A percentile compares a stretch with the other conserved stretches of the same genome.
Evolutionary conservation across 192 early-diverging fungal species (phyloP).

Genomic region (Coemansia sp.): DNA sequence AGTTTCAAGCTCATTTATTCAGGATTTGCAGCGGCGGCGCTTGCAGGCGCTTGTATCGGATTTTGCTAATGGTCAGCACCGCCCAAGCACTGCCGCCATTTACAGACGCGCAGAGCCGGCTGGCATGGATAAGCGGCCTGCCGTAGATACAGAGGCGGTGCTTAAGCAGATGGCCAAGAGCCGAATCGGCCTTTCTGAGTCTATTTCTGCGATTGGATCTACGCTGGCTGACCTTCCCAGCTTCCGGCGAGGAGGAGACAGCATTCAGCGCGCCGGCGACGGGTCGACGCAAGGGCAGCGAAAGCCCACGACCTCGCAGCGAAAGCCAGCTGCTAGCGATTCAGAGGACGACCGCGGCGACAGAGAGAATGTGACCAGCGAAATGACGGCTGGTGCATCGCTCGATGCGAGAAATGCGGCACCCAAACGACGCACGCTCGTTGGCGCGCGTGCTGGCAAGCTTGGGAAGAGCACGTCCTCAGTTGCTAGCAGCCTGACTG

Average conservation of each 20-base stretch:
- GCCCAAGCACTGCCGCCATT: not conserved
- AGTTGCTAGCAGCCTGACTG: slow-evolving; percentile 3
- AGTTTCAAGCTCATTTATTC: slow-evolving; percentile 39
- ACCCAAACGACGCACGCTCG: not conserved
- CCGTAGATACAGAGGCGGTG: slow-evolving; percentile 32
- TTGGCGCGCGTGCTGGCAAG: not conserved
- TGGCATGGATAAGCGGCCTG: not conserved
- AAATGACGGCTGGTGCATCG: not conserved
- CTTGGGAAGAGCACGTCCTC: not conserved
- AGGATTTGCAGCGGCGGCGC: slow-evolving; percentile 31
- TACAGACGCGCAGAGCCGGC: not conserved
- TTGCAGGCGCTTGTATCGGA: slow-evolving; percentile 20
- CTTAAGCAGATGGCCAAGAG: slow-evolving; percentile 39
- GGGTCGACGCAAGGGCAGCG: not conserved
- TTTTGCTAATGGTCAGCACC: slow-evolving; percentile 7
- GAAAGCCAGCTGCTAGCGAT: not conserved
- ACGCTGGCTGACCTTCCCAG: slow-evolving; percentile 48
- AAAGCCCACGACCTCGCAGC: not conserved
- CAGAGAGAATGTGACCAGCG: not conserved
- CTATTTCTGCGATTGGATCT: slow-evolving; percentile 22
- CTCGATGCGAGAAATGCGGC: not conserved
- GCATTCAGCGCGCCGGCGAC: not conserved
- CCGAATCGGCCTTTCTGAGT: slow-evolving; percentile 12
- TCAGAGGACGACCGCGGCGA: not conserved
- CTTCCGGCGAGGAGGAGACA: slow-evolving; percentile 36